Base-by-base conservation (phyloP, 345 rosid species). In the Fremontodendron californicum region DNA sequence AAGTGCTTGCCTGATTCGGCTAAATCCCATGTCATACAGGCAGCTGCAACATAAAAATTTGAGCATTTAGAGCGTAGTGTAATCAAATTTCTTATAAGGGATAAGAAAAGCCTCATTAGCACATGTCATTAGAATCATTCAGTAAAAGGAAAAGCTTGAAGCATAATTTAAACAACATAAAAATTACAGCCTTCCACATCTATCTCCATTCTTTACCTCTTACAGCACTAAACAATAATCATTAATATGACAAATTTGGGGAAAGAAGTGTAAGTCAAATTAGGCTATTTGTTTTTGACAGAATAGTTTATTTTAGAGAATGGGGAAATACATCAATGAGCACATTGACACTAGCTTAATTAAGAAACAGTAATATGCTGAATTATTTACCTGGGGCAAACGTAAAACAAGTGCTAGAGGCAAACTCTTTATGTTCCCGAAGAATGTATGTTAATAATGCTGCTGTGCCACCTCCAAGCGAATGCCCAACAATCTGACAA, bases 11-110 rank as follows among this genome's bases (percentile, higher is more conserved):
- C 99, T 69, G 99, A 96, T 82, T 96, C 99, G 68, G 99, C 98
- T 85, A 96, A 88, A 67, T 96, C 99, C 97, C 97, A 96, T 45
- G 99, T 96, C 98, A 96, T 90, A 82, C 97, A 96, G 23, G 99
- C 99, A 82, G 98, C 99, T 96, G 92, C 88, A 75, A 69, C 19
- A 79, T 66, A 71, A 60, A 18, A 78, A 75, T 55, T 60, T 48
- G 75, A 84, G 78, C 74, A 76, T 35, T 87, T 71, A 82, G 75
- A 12, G 39, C 51, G 48, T 25, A 70, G 58, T n/a, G 43, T 39
- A 71, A 62, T 16, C 0, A 15, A 15, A 57, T 70, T 15, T 46
- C 29, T 54, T 60, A 35, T 3, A 1, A 16, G 23, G 35, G 68
- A 43, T 67, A 25, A 27, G 12, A 48, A 48, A 48, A n/a, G 69